Evolutionary conservation across 1,284 basidiomycete species (phyloP).

Genomic region (Tremellales sp.): DNA sequence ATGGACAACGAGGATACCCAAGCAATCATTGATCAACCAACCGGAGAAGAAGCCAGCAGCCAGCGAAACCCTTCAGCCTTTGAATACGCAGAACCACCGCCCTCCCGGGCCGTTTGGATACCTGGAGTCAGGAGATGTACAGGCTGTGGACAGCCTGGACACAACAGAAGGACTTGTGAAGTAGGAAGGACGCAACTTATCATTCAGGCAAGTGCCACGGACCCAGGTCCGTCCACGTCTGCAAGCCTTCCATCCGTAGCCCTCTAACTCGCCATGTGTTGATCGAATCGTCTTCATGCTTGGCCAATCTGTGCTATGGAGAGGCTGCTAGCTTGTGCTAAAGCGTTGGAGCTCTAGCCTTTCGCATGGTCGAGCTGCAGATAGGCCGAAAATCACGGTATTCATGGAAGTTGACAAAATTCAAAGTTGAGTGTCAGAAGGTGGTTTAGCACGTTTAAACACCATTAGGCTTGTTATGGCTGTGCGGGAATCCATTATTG

Average conservation of each 20-base stretch:
- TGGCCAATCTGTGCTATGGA: too few species aligned
- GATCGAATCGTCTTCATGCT: too few species aligned
- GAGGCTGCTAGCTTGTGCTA: background rate
- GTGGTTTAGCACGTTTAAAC: too few species aligned
- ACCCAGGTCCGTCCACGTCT: background rate
- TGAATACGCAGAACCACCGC: background rate
- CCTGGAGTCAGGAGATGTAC: background rate
- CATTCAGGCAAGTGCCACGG: background rate
- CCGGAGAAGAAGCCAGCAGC: background rate
- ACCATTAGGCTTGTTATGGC: background rate
- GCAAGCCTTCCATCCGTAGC: background rate
- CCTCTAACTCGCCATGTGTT: too few species aligned
- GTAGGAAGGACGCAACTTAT: background rate
- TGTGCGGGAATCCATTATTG: background rate
- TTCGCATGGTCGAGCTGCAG: background rate
- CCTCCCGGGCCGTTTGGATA: background rate
- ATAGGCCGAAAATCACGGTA: background rate
- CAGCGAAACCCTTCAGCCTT: background rate
- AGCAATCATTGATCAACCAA: background rate
- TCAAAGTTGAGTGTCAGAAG: background rate
- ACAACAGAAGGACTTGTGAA: background rate
- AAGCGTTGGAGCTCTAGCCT: background rate
- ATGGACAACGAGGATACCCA: background rate
- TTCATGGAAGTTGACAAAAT: background rate
- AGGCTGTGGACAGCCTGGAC: background rate